These are phyloP conservation scores for Venturia nashicola DNA, from an alignment of 2,329 filamentous ascomycete species.

Conservation along the genomic window DNA sequence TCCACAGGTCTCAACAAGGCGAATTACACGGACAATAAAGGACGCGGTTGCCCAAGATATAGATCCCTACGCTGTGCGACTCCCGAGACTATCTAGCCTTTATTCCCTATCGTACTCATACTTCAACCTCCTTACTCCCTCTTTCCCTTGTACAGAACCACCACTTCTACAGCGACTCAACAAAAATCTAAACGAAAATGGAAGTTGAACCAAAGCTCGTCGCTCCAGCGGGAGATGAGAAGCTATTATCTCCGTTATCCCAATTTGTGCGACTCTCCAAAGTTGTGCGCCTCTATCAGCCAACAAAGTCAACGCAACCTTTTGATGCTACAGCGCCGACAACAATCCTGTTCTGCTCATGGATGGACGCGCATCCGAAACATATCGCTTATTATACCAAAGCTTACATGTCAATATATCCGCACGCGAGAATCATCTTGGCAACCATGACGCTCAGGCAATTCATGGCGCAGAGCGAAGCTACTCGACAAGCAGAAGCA, in stretches of 20 bases:
- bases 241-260: background rate
- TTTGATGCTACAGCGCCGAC: background rate
- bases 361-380: conserved; percentile 19
- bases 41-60: background rate
- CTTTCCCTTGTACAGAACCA: background rate
- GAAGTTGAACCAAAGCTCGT: background rate
- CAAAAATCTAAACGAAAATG: background rate
- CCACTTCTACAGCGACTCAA: no score
- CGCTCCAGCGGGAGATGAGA: background rate
- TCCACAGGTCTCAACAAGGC: background rate
- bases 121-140: background rate
- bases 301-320: background rate
- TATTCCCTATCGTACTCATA: background rate
- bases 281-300: background rate
- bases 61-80: background rate
- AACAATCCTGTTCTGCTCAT: conserved; percentile 10
- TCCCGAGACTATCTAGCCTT: background rate
- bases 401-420: conserved; percentile 17
- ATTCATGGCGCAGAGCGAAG: conserved; percentile 13
- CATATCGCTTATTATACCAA: conserved; percentile 21
- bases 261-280: background rate
- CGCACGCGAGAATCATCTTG: conserved; percentile 18
- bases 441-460: conserved; percentile 16
- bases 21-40: background rate
- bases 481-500: background rate